Percentiles rank a stretch among this genome's conserved stretches.
These are phyloP conservation scores for Adansonia madagascariensis DNA, from an alignment of 441 rosid species.

Conservation along the genomic window DNA sequence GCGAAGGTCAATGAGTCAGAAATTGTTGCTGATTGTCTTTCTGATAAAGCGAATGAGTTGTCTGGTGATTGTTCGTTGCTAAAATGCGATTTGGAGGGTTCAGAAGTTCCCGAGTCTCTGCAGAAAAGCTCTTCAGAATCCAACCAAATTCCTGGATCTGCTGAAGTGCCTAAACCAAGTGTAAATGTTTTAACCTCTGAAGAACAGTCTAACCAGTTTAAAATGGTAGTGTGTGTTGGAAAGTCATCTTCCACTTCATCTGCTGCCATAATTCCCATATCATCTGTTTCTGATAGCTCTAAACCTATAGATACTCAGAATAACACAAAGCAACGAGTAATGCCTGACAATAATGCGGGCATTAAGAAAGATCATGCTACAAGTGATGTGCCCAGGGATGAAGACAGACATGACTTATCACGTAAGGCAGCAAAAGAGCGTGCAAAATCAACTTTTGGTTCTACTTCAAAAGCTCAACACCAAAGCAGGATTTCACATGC, in stretches of 20 bases:
- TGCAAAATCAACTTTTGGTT: constrained; percentile 41
- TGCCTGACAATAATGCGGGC: constrained; percentile 39
- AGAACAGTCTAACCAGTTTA: constrained; percentile 43
- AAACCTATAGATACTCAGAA: constrained; percentile 50
- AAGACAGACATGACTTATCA: constrained; percentile 43
- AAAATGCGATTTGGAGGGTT: constrained; percentile 43
- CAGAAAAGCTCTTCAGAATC: constrained; percentile 44
- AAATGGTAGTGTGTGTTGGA: constrained; percentile 47
- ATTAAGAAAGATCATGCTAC: constrained; percentile 51
- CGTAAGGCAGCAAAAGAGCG: constrained; percentile 52
- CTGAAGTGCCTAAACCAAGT: constrained; percentile 46
- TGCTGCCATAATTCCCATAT: constrained; percentile 36
- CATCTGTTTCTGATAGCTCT: constrained; percentile 46
- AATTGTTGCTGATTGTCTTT: constrained; percentile 39
- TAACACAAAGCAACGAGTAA: constrained; percentile 41
- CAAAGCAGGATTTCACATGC: constrained; percentile 55
- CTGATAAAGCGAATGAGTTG: constrained; percentile 40
- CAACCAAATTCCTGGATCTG: constrained; percentile 40
- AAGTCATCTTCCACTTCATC: constrained; percentile 49
- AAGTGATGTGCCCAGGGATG: constrained; percentile 45
- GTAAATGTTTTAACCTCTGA: constrained; percentile 38
- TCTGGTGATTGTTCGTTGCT: constrained; percentile 30
- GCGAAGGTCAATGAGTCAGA: constrained; percentile 45
- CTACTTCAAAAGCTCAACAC: constrained; percentile 44
- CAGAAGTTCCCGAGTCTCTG: constrained; percentile 38